phyloP scores from a whole-genome alignment of 148 eudicot genomes.

The Camellia sinensis region DNA sequence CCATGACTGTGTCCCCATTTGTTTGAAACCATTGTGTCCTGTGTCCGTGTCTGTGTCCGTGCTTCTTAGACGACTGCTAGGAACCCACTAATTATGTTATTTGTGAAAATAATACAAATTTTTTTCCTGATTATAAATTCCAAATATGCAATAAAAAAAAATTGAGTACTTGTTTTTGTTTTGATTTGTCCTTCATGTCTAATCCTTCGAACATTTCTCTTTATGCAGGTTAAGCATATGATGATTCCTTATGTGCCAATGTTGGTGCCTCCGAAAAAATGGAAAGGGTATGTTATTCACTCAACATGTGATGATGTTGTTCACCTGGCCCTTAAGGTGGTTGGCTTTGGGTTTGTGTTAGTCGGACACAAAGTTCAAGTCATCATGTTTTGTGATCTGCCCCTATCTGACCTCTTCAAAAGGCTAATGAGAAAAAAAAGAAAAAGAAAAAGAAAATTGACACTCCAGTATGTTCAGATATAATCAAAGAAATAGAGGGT shows the following conservation, averaged over 20 bases:
- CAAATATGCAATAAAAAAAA: neutral
- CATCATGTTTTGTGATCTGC: too few species aligned
- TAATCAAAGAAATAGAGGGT: neutral
- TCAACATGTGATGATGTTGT: neutral
- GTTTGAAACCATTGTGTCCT: too few species aligned
- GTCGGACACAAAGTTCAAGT: neutral
- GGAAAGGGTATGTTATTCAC: conserved; percentile 63
- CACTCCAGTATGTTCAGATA: neutral
- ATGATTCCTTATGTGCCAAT: conserved; percentile 86
- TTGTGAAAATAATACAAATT: neutral
- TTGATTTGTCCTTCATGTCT: neutral
- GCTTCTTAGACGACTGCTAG: too few species aligned
- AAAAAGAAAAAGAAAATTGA: neutral
- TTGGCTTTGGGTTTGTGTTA: conserved; percentile 9
- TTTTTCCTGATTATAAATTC: neutral
- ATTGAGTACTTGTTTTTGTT: neutral
- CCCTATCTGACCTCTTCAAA: neutral
- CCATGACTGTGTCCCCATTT: too few species aligned
- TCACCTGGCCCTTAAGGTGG: neutral
- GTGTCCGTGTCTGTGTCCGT: too few species aligned
- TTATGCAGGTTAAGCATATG: conserved; percentile 69
- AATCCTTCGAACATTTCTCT: neutral
- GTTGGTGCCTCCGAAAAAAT: conserved; percentile 79
- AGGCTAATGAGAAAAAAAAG: neutral
- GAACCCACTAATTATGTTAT: neutral